These are phyloP conservation scores for Linanthus parryae DNA, from an alignment of 148 eudicot species.

Conservation along the genomic window DNA sequence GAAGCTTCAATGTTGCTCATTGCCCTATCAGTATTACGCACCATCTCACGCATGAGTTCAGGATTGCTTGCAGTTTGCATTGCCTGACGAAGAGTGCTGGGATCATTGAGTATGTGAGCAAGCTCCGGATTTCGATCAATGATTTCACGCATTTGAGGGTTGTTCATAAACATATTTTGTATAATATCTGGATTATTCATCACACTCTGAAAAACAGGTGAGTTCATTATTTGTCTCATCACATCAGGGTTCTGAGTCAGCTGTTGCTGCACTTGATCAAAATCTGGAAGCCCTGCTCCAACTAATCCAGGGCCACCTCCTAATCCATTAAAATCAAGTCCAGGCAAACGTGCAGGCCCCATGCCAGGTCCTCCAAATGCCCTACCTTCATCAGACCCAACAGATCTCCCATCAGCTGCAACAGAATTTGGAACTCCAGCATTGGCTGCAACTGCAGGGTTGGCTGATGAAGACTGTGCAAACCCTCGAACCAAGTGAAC, in stretches of 20 bases:
- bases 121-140: slow-evolving; percentile 28
- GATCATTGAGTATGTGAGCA: slow-evolving; percentile 26
- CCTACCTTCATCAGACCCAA: slow-evolving; percentile 17
- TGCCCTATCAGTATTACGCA: slow-evolving; percentile 28
- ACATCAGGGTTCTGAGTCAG: slow-evolving; percentile 21
- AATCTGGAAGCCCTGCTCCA: slow-evolving; percentile 20
- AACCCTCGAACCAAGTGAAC: slow-evolving; percentile 59
- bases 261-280: slow-evolving; percentile 23
- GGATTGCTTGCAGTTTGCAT: slow-evolving; percentile 26
- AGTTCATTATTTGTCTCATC: slow-evolving; percentile 21
- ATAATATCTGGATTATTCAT: slow-evolving; percentile 21
- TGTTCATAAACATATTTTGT: slow-evolving; percentile 14
- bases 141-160: slow-evolving; percentile 25
- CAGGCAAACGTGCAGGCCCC: slow-evolving; percentile 24
- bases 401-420: slow-evolving; percentile 19
- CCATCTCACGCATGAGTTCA: slow-evolving; percentile 30
- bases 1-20: slow-evolving; percentile 28
- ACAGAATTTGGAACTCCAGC: slow-evolving; percentile 21
- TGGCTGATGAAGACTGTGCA: slow-evolving; percentile 27
- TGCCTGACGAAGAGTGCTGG: slow-evolving; percentile 23
- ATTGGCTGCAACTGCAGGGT: slow-evolving; percentile 16
- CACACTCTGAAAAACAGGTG: slow-evolving; percentile 20
- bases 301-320: slow-evolving; percentile 17
- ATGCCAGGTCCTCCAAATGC: slow-evolving; percentile 31
- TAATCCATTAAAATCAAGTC: slow-evolving; percentile 17